These are phyloP conservation scores for Verticillium longisporum DNA, from an alignment of 2,329 filamentous ascomycete genomes.

Conservation along the genomic window DNA sequence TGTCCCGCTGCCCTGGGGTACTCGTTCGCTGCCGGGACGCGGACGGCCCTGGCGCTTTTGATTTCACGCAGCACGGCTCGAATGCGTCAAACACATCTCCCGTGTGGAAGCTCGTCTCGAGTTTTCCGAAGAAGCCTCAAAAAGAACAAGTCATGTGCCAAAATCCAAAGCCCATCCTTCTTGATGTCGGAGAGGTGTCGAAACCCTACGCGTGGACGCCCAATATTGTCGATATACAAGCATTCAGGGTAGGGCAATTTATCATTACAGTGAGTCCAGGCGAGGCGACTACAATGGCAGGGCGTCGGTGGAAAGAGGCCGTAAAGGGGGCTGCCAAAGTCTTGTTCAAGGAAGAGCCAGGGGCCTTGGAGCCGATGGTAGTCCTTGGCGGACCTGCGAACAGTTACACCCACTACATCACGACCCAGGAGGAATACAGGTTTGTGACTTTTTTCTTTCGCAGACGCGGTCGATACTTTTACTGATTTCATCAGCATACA, in stretches of 20 bases:
- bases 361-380: constrained; percentile 49
- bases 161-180: constrained; percentile 71
- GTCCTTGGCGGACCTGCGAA: constrained; percentile 85
- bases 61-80: constrained; percentile 80
- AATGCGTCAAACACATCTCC: constrained; percentile 64
- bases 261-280: constrained; percentile 80
- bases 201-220: constrained; percentile 78
- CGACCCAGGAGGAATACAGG: constrained; percentile 59
- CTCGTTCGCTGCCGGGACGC: constrained; percentile 84
- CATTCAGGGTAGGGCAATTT: constrained; percentile 75
- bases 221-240: constrained; percentile 83
- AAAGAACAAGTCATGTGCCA: constrained; percentile 69
- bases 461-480: not conserved
- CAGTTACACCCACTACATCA: constrained; percentile 75
- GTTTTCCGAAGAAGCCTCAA: constrained; percentile 58
- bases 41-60: constrained; percentile 80
- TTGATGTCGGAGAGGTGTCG: constrained; percentile 75
- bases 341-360: constrained; percentile 28
- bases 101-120: constrained; percentile 69
- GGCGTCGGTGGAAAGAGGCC: constrained; percentile 74
- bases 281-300: constrained; percentile 88
- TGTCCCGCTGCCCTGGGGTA: constrained; percentile 84
- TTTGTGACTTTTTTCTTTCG: constrained; percentile 16
- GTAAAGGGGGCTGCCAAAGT: constrained; percentile 44
- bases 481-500: constrained; percentile 44